phyloP scores from a whole-genome alignment of 2,329 filamentous ascomycete species.

The Nigrospora osmanthi region DNA sequence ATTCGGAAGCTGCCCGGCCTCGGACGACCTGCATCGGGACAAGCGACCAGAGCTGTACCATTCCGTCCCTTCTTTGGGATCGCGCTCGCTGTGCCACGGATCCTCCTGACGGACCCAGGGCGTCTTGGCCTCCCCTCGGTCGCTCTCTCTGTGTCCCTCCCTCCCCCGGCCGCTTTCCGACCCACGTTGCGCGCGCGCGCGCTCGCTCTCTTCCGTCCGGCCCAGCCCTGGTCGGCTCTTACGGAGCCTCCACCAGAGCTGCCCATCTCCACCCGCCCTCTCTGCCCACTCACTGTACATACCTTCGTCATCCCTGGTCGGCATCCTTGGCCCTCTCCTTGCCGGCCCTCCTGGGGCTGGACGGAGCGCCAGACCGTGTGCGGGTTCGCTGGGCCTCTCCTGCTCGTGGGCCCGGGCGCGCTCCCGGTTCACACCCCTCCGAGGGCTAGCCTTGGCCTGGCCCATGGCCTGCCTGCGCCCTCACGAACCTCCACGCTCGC shows the following conservation, averaged over 20 bases:
- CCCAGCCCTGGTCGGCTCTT: no score
- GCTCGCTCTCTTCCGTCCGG: neutral
- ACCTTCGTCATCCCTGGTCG: no score
- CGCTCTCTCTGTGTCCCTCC: neutral
- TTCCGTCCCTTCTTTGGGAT: neutral
- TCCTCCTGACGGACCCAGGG: neutral
- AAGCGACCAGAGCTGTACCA: neutral
- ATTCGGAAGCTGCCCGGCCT: neutral
- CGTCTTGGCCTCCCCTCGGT: no score
- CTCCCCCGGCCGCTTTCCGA: neutral
- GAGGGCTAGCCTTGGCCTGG: neutral
- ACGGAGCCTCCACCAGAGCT: no score
- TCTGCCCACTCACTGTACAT: no score
- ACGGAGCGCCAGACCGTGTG: no score
- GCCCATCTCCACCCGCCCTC: no score
- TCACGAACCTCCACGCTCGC: neutral
- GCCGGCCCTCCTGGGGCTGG: no score
- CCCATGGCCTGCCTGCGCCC: neutral
- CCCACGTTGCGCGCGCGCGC: neutral
- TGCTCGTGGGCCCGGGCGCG: neutral
- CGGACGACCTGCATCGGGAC: neutral
- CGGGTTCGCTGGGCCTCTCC: no score
- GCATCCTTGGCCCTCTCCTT: no score
- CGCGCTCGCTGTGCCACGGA: neutral
- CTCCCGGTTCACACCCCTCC: neutral